These are phyloP conservation scores for Plasmodium berghei DNA, from an alignment of 169 alveolate species.

Conservation along the genomic window DNA sequence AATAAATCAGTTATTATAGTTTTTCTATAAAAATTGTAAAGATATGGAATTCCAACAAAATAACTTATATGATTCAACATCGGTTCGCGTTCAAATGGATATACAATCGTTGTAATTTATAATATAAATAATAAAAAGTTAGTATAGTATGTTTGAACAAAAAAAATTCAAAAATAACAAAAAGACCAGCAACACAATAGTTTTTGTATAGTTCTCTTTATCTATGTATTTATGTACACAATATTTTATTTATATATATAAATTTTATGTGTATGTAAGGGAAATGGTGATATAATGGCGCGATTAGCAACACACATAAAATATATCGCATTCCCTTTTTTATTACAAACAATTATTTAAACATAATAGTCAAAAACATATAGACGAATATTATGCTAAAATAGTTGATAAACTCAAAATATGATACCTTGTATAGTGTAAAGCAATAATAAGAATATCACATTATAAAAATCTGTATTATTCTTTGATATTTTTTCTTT, in stretches of 20 bases:
- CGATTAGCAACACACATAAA: too few relatives aligned
- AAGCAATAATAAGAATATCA: constrained; percentile 66
- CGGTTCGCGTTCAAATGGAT: too few relatives aligned
- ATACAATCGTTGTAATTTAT: too few relatives aligned
- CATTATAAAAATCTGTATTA: constrained; percentile 68
- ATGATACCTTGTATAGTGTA: constrained; percentile 70
- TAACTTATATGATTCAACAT: too few relatives aligned
- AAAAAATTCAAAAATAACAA: too few relatives aligned
- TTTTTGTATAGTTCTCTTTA: background rate
- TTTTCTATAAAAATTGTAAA: background rate
- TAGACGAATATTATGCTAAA: background rate
- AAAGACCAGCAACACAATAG: too few relatives aligned
- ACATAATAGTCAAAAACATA: background rate
- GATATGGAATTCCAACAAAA: background rate
- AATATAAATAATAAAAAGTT: too few relatives aligned
- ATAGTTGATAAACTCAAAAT: background rate
- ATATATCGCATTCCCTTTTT: background rate
- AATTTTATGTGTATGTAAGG: too few relatives aligned
- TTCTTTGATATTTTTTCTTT: constrained; percentile 20
- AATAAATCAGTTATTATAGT: background rate
- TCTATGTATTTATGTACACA: constrained; percentile 6
- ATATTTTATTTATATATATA: background rate
- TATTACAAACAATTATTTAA: background rate
- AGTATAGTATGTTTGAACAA: too few relatives aligned
- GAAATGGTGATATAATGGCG: too few relatives aligned